Percentiles rank a stretch among this genome's conserved stretches.
Conservation (phyloP, 75 land plant genomes). For the Sequoiadendron giganteum region DNA sequence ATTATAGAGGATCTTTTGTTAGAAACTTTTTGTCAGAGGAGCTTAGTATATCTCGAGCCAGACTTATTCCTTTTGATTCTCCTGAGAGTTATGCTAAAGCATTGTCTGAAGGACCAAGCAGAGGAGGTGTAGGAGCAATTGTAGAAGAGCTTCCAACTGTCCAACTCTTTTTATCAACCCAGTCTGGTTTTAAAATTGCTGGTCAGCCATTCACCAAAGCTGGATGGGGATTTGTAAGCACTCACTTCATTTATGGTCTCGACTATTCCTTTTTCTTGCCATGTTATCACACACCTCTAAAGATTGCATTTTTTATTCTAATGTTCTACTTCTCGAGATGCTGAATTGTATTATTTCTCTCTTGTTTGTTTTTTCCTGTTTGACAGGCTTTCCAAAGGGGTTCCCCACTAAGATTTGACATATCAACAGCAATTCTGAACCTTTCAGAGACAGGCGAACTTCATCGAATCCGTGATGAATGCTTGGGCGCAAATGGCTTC, state of each 20-base stretch:
- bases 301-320: background rate
- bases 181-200: conserved; percentile 21
- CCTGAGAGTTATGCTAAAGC: conserved; percentile 17
- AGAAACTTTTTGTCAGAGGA: conserved; percentile 38
- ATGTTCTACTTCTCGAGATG: background rate
- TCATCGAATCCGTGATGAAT: conserved; percentile 73
- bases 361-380: background rate
- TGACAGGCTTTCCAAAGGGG: conserved; percentile 85
- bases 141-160: conserved; percentile 46
- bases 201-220: conserved; percentile 33
- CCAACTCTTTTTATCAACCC: conserved; percentile 25
- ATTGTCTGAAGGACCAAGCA: conserved; percentile 24
- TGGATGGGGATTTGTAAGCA: conserved; percentile 59
- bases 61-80: conserved; percentile 44
- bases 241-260: background rate
- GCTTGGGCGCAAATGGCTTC: conserved; percentile 43
- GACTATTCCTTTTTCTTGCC: background rate
- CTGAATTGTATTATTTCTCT: background rate
- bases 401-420: conserved; percentile 73
- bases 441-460: conserved; percentile 83
- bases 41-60: conserved; percentile 36
- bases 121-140: conserved; percentile 42
- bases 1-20: conserved; percentile 53
- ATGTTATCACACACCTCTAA: background rate
- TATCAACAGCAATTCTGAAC: conserved; percentile 77